Conservation (phyloP, 2,329 filamentous ascomycete species). For the Ophiostoma montium region DNA sequence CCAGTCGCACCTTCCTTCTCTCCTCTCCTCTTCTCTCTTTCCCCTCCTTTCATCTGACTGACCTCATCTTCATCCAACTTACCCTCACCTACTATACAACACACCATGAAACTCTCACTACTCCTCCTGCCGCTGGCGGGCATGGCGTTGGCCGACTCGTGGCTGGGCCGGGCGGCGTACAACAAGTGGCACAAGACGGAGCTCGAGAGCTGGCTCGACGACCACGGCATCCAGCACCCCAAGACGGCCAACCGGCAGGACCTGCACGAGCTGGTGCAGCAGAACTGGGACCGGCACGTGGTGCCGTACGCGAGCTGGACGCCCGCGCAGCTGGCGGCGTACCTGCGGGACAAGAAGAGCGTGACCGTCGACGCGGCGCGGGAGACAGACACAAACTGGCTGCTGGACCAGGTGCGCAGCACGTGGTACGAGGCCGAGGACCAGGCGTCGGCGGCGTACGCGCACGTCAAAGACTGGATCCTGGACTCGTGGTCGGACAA, state of each 20-base stretch:
- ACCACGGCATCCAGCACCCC: conserved; percentile 86
- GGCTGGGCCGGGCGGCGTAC: conserved; percentile 82
- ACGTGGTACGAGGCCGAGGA: conserved; percentile 72
- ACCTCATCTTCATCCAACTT: no score
- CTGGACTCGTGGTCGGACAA: conserved; percentile 93
- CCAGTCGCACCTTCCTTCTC: no score
- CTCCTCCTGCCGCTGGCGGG: conserved; percentile 60
- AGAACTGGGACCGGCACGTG: conserved; percentile 71
- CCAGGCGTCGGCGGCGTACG: conserved; percentile 56
- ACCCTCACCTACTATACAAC: background rate
- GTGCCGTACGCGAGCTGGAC: conserved; percentile 70
- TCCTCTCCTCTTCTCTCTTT: no score
- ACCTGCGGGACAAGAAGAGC: conserved; percentile 57
- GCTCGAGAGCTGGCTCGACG: conserved; percentile 90
- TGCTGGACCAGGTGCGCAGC: conserved; percentile 54
- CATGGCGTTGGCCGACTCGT: conserved; percentile 57
- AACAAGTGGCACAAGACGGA: conserved; percentile 99
- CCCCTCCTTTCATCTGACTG: background rate
- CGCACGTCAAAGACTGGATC: conserved; percentile 74
- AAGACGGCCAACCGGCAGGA: conserved; percentile 82
- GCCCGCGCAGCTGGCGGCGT: conserved; percentile 49
- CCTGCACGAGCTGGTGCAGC: conserved; percentile 77
- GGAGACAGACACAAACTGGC: conserved; percentile 31
- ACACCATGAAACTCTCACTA: conserved; percentile 61
- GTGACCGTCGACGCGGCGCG: conserved; percentile 52